A percentile compares a stretch with the other conserved stretches of the same genome.
phyloP scores from a whole-genome alignment of 2,329 filamentous ascomycete species.

The Diaporthe destruens region DNA sequence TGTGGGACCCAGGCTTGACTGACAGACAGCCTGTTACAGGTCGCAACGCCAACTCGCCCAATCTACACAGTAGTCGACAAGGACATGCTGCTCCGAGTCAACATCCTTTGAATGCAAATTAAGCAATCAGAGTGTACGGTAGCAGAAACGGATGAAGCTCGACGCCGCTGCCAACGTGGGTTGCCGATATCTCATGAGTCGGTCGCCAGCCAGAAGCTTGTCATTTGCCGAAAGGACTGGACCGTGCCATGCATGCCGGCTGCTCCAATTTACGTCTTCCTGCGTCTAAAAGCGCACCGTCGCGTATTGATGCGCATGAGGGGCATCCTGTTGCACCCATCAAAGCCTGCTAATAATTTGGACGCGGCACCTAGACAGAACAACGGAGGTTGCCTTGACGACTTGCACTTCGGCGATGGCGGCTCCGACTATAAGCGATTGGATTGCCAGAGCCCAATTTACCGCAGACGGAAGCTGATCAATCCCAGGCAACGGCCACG shows the following conservation, averaged over 20 bases:
- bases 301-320: conserved; percentile 20
- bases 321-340: conserved; percentile 3
- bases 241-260: conserved; percentile 29
- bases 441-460: not conserved
- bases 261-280: conserved; percentile 12
- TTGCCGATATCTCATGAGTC: conserved; percentile 4
- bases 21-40: too few relatives aligned
- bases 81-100: not conserved
- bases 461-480: not conserved
- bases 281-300: not conserved
- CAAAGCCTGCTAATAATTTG: conserved; percentile 24
- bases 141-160: not conserved
- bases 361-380: not conserved
- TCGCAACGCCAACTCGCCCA: too few relatives aligned
- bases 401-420: not conserved
- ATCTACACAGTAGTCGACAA: not conserved
- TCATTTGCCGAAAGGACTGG: not conserved
- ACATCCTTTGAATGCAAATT: not conserved
- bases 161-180: not conserved
- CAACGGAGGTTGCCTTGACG: not conserved
- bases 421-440: not conserved
- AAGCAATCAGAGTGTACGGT: conserved; percentile 2
- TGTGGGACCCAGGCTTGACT: not conserved
- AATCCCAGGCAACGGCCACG: not conserved
- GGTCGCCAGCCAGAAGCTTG: conserved; percentile 6